Base-by-base conservation (phyloP, 306 rosid species). In the Vigna nakashimae region DNA sequence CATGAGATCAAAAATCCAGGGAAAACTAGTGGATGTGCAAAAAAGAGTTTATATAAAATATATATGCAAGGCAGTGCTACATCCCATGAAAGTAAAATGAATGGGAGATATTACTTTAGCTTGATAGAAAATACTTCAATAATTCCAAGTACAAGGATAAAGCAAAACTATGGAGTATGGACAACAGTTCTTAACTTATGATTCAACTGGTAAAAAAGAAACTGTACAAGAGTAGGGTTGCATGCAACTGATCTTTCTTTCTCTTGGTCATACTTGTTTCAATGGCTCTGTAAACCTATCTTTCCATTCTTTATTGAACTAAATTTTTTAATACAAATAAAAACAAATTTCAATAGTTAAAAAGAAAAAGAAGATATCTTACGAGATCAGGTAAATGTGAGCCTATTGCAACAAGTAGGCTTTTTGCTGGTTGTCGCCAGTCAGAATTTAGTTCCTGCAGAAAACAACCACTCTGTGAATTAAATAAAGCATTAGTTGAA, bases 391-490 rank as follows among this genome's bases (percentile, higher is more conserved):
- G 95, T 71, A 94, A 87, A 88, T 94, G 97, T 65, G 88, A 89
- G 70, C 97, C 97, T 69, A 94, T 89, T 11, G 98, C 89, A 73
- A 94, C 97, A 84, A 94, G 97, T 62, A 94, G 86, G 71, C 87
- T 84, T 70, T 95, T 78, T 65, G 98, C 98, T 80, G 97, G 93
- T 74, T 93, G 87, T 84, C 90, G 98, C 97, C 98, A 94, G 69
- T 94, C 97, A 17, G 88, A 82, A 84, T 87, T 89, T 75, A 92
- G 85, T 57, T 92, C 98, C 97, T 94, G 85, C 80, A 89, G 73
- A 77, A 71, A 50, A 79, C 38, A 75, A 70, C 72, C 73, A 26
- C 64, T 75, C 64, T 75, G 52, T 65, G 69, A 81, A 71, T 43
- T 14, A 59, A 65, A 52, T 34, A 66, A 75, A 67, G 60, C 68